Percentiles rank a stretch among this genome's conserved stretches.
phyloP scores from a whole-genome alignment of 2,329 filamentous ascomycete species.

The Graphiopsis chlorocephala region DNA sequence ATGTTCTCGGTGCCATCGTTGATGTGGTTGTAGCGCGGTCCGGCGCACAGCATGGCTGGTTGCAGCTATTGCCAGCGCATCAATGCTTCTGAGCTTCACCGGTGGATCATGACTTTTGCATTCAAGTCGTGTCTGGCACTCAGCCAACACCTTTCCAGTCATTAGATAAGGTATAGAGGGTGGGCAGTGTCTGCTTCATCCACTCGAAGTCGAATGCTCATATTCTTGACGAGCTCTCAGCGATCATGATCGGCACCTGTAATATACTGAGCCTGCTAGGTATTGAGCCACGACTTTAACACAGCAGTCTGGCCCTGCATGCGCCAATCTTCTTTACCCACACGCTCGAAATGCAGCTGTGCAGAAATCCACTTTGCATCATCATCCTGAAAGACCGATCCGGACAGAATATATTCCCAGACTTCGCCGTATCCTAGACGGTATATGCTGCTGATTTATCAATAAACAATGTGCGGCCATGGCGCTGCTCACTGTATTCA shows the following conservation, averaged over 20 bases:
- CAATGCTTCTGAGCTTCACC: neutral
- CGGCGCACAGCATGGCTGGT: neutral
- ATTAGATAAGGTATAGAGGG: neutral
- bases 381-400: no score
- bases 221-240: neutral
- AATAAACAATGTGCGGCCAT: no score
- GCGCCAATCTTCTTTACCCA: constrained; percentile 3
- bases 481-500: no score
- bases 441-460: no score
- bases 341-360: neutral
- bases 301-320: neutral
- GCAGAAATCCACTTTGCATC: no score
- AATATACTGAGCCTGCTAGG: neutral
- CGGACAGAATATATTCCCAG: no score
- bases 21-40: neutral
- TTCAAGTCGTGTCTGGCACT: neutral
- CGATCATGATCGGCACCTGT: neutral
- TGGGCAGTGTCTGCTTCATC: neutral
- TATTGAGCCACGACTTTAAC: constrained; percentile 7
- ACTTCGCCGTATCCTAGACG: no score
- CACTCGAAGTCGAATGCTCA: neutral
- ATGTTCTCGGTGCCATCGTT: neutral
- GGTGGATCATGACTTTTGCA: neutral
- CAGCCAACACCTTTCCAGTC: neutral
- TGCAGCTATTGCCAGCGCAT: constrained; percentile 12